phyloP scores from a whole-genome alignment of 148 eudicot genomes.

The Pharnaceum exiguum region DNA sequence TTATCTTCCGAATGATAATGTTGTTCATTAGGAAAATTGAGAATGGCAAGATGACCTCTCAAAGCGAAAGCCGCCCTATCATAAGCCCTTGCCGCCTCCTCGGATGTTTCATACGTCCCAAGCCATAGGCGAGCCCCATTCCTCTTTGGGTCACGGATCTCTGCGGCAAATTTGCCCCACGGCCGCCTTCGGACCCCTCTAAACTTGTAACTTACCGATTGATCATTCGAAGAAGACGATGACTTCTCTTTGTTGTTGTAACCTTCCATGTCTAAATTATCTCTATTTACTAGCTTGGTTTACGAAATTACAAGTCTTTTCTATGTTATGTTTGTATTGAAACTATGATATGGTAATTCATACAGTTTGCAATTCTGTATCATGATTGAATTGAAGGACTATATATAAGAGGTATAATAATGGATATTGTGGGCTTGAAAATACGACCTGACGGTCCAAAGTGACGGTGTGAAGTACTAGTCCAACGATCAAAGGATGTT shows the following conservation, averaged over 20 bases:
- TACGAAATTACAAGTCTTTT: background rate
- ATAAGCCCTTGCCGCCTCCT: slow-evolving; percentile 41
- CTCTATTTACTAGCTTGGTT: background rate
- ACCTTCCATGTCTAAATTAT: slow-evolving; percentile 13
- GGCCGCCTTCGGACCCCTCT: slow-evolving; percentile 40
- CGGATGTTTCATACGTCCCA: slow-evolving; percentile 35
- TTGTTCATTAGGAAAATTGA: slow-evolving; percentile 40
- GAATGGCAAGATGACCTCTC: slow-evolving; percentile 41
- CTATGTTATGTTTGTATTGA: background rate
- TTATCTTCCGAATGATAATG: slow-evolving; percentile 24
- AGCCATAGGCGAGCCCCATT: slow-evolving; percentile 39
- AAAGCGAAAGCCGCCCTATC: slow-evolving; percentile 31
- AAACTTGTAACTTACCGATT: slow-evolving; percentile 19
- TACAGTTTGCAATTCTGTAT: no score
- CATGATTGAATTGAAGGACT: no score
- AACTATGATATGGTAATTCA: background rate
- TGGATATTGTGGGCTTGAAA: slow-evolving; percentile 27
- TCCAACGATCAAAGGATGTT: slow-evolving; percentile 8
- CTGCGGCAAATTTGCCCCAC: slow-evolving; percentile 44
- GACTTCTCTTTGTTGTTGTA: slow-evolving; percentile 4
- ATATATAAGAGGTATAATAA: background rate
- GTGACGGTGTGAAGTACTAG: slow-evolving; percentile 25
- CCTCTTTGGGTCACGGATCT: slow-evolving; percentile 35
- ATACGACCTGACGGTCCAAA: slow-evolving; percentile 27
- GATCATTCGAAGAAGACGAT: background rate